Conservation (phyloP, 163 green algal species). For the Chlamydomonas reinhardtii region DNA sequence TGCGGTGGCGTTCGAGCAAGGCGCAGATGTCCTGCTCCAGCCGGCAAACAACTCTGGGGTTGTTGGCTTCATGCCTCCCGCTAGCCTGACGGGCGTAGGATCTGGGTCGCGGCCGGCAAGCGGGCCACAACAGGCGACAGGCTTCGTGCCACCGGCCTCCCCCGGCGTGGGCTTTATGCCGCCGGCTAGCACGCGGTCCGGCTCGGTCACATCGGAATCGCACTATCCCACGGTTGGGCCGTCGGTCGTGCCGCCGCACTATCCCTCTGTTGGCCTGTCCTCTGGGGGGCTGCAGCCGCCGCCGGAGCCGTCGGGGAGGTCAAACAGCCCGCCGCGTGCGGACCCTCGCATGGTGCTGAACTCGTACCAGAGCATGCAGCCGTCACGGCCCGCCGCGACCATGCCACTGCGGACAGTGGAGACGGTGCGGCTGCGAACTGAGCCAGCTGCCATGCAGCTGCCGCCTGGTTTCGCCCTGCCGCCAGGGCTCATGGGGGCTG, state of each 20-base stretch:
- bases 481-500: not conserved
- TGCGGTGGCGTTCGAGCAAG: not conserved
- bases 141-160: not conserved
- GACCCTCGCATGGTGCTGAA: not conserved
- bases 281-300: not conserved
- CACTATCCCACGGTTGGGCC: too few relatives aligned
- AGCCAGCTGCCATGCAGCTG: not conserved
- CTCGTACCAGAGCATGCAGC: not conserved
- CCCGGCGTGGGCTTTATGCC: slow-evolving; percentile 9
- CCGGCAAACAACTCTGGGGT: too few relatives aligned
- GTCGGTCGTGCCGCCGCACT: too few relatives aligned
- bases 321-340: not conserved
- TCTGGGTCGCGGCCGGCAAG: too few relatives aligned
- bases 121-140: too few relatives aligned
- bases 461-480: not conserved
- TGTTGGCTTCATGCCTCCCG: not conserved
- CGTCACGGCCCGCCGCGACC: not conserved
- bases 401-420: not conserved
- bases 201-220: too few relatives aligned
- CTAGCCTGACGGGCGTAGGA: too few relatives aligned
- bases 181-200: not conserved
- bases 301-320: not conserved
- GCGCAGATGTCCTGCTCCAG: not conserved
- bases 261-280: too few relatives aligned
- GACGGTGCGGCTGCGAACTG: not conserved